Percentiles rank a stretch among this genome's conserved stretches.
phyloP scores from a whole-genome alignment of 805 yeast genomes.

The Pichia gijzeniarum region DNA sequence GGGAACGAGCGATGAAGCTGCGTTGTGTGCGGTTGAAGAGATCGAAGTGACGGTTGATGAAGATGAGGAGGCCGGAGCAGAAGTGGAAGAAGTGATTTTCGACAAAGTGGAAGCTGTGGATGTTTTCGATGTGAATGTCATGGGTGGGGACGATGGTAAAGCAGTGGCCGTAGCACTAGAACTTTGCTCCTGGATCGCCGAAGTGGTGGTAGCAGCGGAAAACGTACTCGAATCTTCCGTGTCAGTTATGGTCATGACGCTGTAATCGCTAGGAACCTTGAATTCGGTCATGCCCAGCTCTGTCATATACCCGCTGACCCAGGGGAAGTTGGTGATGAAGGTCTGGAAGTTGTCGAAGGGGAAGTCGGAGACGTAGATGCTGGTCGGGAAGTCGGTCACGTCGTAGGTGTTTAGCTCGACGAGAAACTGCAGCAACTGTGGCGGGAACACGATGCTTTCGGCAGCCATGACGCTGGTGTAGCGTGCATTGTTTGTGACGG shows the following conservation, averaged over 20 bases:
- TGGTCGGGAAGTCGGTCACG: slow-evolving; percentile 17
- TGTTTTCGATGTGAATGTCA: neutral
- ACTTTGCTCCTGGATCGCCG: no score
- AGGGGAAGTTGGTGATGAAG: slow-evolving; percentile 29
- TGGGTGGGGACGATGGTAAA: neutral
- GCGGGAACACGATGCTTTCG: slow-evolving; percentile 25
- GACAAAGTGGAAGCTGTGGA: neutral
- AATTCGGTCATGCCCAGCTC: slow-evolving; percentile 23
- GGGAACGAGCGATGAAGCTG: neutral
- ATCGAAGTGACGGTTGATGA: neutral
- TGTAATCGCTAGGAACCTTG: slow-evolving; percentile 26
- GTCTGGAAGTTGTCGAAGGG: slow-evolving; percentile 31
- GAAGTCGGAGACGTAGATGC: slow-evolving; percentile 23
- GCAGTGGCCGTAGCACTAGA: neutral
- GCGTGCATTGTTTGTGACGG: slow-evolving; percentile 18
- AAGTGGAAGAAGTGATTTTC: neutral
- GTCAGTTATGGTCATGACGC: slow-evolving; percentile 15
- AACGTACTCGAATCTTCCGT: neutral
- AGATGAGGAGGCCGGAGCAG: neutral
- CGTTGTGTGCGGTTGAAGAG: neutral
- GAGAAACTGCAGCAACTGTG: slow-evolving; percentile 26
- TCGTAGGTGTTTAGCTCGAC: slow-evolving; percentile 14
- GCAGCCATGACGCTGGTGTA: slow-evolving; percentile 33
- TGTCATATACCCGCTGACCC: slow-evolving; percentile 26
- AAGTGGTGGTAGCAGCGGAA: no score